phyloP scores from a whole-genome alignment of 768 basidiomycete species.

The Trametes punicea region DNA sequence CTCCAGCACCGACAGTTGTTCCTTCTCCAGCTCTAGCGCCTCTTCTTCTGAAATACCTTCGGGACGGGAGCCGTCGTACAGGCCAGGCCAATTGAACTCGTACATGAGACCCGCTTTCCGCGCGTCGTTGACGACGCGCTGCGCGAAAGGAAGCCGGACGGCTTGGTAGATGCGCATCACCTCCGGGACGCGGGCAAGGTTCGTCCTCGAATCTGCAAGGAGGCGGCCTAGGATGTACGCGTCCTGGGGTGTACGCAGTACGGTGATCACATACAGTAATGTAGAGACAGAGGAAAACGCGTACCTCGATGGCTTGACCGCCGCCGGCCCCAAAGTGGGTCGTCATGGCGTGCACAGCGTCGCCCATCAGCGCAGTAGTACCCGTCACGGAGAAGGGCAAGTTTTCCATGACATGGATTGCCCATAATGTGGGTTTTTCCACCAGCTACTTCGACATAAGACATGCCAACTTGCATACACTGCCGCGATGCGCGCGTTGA shows the following conservation, averaged over 20 bases:
- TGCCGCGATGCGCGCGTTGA: too few relatives aligned
- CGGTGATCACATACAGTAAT: background rate
- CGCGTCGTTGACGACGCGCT: slow-evolving; percentile 12
- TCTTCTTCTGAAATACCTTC: background rate
- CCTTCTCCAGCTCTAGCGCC: background rate
- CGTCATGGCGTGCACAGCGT: slow-evolving; percentile 31
- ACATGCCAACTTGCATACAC: background rate
- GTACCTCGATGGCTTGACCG: slow-evolving; percentile 30
- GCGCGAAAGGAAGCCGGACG: slow-evolving; percentile 23
- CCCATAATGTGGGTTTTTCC: slow-evolving; percentile 26
- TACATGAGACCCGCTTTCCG: slow-evolving; percentile 22
- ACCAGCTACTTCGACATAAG: slow-evolving; percentile 18
- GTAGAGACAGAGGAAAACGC: background rate
- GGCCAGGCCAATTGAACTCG: slow-evolving; percentile 19
- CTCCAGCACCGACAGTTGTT: slow-evolving; percentile 4
- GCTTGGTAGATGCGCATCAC: slow-evolving; percentile 23
- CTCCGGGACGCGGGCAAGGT: slow-evolving; percentile 2
- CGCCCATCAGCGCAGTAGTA: slow-evolving; percentile 31
- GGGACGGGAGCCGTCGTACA: slow-evolving; percentile 11
- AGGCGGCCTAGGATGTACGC: slow-evolving; percentile 26
- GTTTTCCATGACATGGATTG: slow-evolving; percentile 26
- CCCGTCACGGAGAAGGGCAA: slow-evolving; percentile 26
- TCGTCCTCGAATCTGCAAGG: slow-evolving; percentile 20
- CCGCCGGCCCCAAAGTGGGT: slow-evolving; percentile 30
- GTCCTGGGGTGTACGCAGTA: slow-evolving; percentile 14